A percentile compares a stretch with the other conserved stretches of the same genome.
These are phyloP conservation scores for Porcisia deanei DNA, from an alignment of 208 protist genomes.

Conservation along the genomic window DNA sequence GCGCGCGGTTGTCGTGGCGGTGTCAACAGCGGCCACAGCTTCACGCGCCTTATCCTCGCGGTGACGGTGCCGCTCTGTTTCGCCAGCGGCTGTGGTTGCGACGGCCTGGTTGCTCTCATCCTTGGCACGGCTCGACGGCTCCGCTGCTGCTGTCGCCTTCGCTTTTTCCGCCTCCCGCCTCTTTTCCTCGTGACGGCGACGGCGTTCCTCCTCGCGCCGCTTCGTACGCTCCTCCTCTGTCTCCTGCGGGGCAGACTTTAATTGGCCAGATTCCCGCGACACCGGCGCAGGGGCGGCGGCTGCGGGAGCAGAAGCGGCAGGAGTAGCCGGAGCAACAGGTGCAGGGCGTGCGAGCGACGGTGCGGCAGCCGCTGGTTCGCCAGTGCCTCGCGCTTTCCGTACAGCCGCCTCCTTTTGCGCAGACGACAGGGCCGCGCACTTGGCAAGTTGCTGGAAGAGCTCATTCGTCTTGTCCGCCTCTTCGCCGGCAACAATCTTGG, in stretches of 20 bases:
- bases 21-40: slow-evolving; percentile 1
- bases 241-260: slow-evolving; percentile 12
- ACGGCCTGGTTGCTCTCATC: slow-evolving; percentile 1
- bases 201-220: slow-evolving; percentile 62
- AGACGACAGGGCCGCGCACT: slow-evolving; percentile 57
- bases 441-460: slow-evolving; percentile 82
- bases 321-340: neutral
- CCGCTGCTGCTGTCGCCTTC: slow-evolving; percentile 20
- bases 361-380: neutral
- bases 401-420: slow-evolving; percentile 73
- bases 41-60: slow-evolving; percentile 42
- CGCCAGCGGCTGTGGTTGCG: slow-evolving; percentile 12
- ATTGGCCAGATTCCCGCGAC: neutral
- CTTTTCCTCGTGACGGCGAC: slow-evolving; percentile 53
- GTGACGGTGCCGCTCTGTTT: slow-evolving; percentile 30
- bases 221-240: slow-evolving; percentile 64
- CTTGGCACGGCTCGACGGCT: neutral
- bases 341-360: slow-evolving; percentile 7
- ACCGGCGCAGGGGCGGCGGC: neutral
- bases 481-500: slow-evolving; percentile 85
- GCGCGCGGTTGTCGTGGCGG: slow-evolving; percentile 36
- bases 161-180: slow-evolving; percentile 38
- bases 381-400: slow-evolving; percentile 49
- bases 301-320: neutral
- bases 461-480: slow-evolving; percentile 90